Evolutionary conservation across 495 filamentous ascomycete species (phyloP).

Genomic region (Jackrogersella minutella): DNA sequence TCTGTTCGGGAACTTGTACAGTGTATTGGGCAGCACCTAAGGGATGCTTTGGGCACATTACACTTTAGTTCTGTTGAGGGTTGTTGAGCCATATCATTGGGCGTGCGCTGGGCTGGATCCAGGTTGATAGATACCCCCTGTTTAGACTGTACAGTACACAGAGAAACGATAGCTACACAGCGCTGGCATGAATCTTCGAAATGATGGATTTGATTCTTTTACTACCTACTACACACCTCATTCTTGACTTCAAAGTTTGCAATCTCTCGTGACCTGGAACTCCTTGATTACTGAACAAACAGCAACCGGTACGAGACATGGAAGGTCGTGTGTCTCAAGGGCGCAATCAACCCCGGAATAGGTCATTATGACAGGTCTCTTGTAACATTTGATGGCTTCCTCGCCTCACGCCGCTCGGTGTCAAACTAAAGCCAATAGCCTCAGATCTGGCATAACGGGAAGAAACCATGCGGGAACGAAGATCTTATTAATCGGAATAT

Average conservation of each 20-base stretch:
- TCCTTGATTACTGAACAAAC: constrained; percentile 11
- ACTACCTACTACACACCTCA: neutral
- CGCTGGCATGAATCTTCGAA: constrained; percentile 46
- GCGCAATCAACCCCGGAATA: neutral
- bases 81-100: constrained; percentile 44
- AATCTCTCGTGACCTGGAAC: neutral
- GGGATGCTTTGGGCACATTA: constrained; percentile 39
- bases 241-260: neutral
- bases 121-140: constrained; percentile 55
- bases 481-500: constrained; percentile 23
- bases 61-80: constrained; percentile 44
- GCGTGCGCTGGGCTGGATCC: constrained; percentile 57
- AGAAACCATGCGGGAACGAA: constrained; percentile 12
- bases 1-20: constrained; percentile 44
- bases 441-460: constrained; percentile 12
- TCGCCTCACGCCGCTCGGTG: neutral
- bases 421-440: constrained; percentile 14
- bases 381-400: constrained; percentile 7
- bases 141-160: constrained; percentile 59
- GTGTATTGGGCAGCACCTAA: constrained; percentile 40
- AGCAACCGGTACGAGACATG: neutral
- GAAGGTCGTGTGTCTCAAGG: neutral
- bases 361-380: constrained; percentile 34
- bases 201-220: constrained; percentile 45
- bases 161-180: constrained; percentile 56